A percentile compares a stretch with the other conserved stretches of the same genome.
phyloP scores from a whole-genome alignment of 2,329 filamentous ascomycete species.

The Lomentospora prolificans region DNA sequence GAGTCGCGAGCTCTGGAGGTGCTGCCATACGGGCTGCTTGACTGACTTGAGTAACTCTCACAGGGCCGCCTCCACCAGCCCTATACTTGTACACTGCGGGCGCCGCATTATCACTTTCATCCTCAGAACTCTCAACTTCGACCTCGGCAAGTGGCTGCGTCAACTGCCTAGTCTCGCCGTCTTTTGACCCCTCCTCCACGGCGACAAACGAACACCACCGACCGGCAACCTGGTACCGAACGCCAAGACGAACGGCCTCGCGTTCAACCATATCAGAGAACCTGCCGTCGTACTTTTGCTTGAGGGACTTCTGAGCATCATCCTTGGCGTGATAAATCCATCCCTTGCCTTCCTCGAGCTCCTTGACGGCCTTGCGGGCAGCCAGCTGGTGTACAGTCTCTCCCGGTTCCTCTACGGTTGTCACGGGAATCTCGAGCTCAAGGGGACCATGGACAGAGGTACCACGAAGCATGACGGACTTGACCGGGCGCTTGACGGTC shows the following conservation, averaged over 20 bases:
- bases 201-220: slow-evolving; percentile 69
- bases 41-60: too few species aligned
- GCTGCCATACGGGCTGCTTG: background rate
- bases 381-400: slow-evolving; percentile 61
- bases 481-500: slow-evolving; percentile 32
- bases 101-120: background rate
- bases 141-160: background rate
- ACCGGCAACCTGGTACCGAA: slow-evolving; percentile 55
- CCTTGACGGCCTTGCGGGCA: slow-evolving; percentile 55
- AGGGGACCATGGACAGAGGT: slow-evolving; percentile 48
- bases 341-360: slow-evolving; percentile 61
- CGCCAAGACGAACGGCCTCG: slow-evolving; percentile 56
- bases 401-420: slow-evolving; percentile 30
- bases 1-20: too few species aligned
- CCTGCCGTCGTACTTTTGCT: slow-evolving; percentile 34
- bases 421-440: slow-evolving; percentile 54
- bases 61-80: too few species aligned
- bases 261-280: slow-evolving; percentile 53
- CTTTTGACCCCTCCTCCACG: slow-evolving; percentile 33
- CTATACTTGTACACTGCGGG: background rate
- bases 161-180: background rate
- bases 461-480: slow-evolving; percentile 47
- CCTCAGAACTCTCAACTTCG: background rate
- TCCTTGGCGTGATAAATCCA: slow-evolving; percentile 49
- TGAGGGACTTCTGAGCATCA: slow-evolving; percentile 30